phyloP scores from a whole-genome alignment of 73 alveolate genomes.

The Loxodes magnus region DNA sequence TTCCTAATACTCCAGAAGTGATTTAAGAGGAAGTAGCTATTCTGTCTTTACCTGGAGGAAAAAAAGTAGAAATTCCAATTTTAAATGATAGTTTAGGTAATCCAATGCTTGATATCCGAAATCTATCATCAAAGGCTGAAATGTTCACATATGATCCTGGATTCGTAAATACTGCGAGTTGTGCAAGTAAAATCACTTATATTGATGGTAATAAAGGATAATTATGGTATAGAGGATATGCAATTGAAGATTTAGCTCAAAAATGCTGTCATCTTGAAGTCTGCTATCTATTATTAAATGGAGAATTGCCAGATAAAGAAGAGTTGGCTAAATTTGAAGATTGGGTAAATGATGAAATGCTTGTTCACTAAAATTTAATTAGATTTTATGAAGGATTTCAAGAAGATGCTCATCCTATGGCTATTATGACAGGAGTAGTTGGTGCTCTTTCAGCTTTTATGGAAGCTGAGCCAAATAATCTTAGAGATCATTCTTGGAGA shows the following conservation, averaged over 20 bases:
- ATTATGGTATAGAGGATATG: slow-evolving; percentile 76
- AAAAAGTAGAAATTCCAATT: slow-evolving; percentile 42
- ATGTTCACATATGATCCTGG: slow-evolving; percentile 78
- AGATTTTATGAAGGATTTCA: slow-evolving; percentile 76
- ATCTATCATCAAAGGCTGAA: slow-evolving; percentile 49
- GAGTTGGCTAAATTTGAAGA: slow-evolving; percentile 53
- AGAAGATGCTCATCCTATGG: slow-evolving; percentile 77
- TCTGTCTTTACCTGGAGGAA: slow-evolving; percentile 59
- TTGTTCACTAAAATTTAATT: slow-evolving; percentile 66
- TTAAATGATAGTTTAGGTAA: slow-evolving; percentile 63
- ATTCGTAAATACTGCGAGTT: slow-evolving; percentile 60
- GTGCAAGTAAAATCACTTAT: slow-evolving; percentile 65
- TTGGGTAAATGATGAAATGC: slow-evolving; percentile 56
- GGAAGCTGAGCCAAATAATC: slow-evolving; percentile 51
- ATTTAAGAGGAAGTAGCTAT: slow-evolving; percentile 31
- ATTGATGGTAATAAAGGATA: slow-evolving; percentile 80
- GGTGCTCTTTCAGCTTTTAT: slow-evolving; percentile 75
- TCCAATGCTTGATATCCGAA: slow-evolving; percentile 58
- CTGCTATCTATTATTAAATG: slow-evolving; percentile 72
- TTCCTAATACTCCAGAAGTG: no score
- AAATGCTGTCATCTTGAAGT: slow-evolving; percentile 62
- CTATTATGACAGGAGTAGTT: slow-evolving; percentile 72
- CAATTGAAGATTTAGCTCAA: slow-evolving; percentile 65
- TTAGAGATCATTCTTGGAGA: slow-evolving; percentile 51
- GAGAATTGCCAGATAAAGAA: slow-evolving; percentile 58